phyloP scores from a whole-genome alignment of 1,284 basidiomycete species.

The Heterobasidion annosum region DNA sequence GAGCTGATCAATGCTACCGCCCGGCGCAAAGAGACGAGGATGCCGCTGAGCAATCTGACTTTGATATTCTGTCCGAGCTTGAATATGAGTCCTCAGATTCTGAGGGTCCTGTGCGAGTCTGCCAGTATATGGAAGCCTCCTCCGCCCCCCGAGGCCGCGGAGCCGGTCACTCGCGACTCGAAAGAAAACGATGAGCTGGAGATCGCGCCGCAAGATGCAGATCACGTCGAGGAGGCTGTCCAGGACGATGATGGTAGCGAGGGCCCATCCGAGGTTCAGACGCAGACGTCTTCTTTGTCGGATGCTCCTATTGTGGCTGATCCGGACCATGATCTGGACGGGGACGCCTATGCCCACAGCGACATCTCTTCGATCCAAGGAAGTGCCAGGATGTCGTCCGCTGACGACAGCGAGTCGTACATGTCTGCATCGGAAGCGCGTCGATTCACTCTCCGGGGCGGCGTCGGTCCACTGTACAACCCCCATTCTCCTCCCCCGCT shows the following conservation, averaged over 20 bases:
- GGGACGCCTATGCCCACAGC: neutral
- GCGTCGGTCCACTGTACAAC: conserved; percentile 19
- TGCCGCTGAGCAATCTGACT: conserved; percentile 76
- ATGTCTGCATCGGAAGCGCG: conserved; percentile 22
- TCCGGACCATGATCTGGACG: neutral
- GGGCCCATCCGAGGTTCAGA: neutral
- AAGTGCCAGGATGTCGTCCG: neutral
- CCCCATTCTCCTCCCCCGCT: conserved; percentile 28
- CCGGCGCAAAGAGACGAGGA: conserved; percentile 61
- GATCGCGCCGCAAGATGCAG: neutral
- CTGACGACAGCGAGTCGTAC: conserved; percentile 20
- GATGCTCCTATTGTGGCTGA: neutral
- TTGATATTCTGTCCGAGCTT: conserved; percentile 77
- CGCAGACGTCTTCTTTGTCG: neutral
- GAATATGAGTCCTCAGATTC: conserved; percentile 67
- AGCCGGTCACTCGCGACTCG: conserved; percentile 1
- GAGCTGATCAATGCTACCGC: conserved; percentile 68
- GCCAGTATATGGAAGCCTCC: conserved; percentile 52
- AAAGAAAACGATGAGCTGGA: neutral
- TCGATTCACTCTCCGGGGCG: conserved; percentile 22
- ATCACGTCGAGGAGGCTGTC: neutral
- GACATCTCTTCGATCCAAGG: neutral
- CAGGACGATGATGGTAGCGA: neutral
- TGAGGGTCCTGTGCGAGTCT: conserved; percentile 66
- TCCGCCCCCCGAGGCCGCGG: conserved; percentile 7